phyloP scores from a whole-genome alignment of 202 grass and related monocot species.

The Musa balbisiana region DNA sequence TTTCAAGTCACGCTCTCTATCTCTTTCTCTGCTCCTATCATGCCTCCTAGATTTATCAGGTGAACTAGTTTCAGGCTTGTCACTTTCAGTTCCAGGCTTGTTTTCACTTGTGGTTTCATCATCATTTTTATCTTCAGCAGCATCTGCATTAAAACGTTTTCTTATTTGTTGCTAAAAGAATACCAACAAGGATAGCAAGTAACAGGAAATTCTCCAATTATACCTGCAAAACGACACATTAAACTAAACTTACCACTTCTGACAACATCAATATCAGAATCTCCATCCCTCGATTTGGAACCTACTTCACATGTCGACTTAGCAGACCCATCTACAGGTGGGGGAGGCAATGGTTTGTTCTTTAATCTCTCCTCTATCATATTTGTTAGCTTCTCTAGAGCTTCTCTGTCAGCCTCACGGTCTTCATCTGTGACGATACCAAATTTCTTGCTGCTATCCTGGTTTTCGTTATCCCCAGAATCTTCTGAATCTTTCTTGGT shows the following conservation, averaged over 20 bases:
- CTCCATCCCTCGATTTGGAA: slow-evolving; percentile 50
- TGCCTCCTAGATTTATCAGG: slow-evolving; percentile 65
- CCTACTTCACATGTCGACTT: slow-evolving; percentile 28
- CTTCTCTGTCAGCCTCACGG: slow-evolving; percentile 54
- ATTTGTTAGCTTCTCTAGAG: slow-evolving; percentile 43
- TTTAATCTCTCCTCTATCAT: slow-evolving; percentile 91
- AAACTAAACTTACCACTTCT: slow-evolving; percentile 42
- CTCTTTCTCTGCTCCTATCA: slow-evolving; percentile 46
- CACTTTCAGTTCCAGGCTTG: slow-evolving; percentile 49
- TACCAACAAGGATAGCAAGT: neutral
- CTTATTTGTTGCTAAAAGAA: neutral
- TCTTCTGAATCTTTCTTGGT: slow-evolving; percentile 35
- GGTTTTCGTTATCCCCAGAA: slow-evolving; percentile 43
- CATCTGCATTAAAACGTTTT: slow-evolving; percentile 38
- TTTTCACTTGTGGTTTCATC: slow-evolving; percentile 40
- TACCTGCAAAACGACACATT: neutral
- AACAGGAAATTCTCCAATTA: neutral
- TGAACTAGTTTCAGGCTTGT: slow-evolving; percentile 56
- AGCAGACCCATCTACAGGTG: slow-evolving; percentile 32
- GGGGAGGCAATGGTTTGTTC: slow-evolving; percentile 65
- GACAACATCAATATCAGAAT: slow-evolving; percentile 43
- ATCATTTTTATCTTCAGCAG: slow-evolving; percentile 56
- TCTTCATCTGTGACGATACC: slow-evolving; percentile 82
- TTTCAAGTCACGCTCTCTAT: slow-evolving; percentile 38
- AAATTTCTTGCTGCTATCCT: slow-evolving; percentile 53